Base-by-base conservation (phyloP, 2,329 filamentous ascomycete species). In the Diaporthe sp. region DNA sequence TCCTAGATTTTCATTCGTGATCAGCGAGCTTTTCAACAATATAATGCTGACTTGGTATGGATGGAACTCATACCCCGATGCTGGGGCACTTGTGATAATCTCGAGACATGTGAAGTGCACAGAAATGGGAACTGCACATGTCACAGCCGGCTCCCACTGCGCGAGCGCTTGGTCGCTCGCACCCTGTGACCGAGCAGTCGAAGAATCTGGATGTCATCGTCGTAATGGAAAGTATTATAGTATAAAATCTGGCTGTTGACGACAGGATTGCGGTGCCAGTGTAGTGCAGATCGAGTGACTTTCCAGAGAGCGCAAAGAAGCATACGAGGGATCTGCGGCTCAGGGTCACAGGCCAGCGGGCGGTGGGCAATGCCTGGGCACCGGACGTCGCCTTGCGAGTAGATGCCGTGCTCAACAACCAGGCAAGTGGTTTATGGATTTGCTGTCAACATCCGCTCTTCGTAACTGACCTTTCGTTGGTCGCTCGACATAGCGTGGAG, bases 1-100 rank as follows among this genome's bases (percentile, higher is more conserved):
- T 47, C 42, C 59, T 65, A 4, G 22, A 65, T 13, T 39, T 73
- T 66, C 76, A 13, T 75, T 22, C 13, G 2, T 6, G 15, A 9
- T 56, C 8, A 56, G 27, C 30, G 35, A 12, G 27, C 9, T 55
- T 5, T 32, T 27, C 6, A 19, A 4, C n/a, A n/a, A n/a, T n/a
- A n/a, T n/a, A n/a, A n/a, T n/a, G n/a, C n/a, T n/a, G n/a, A 9
- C 15, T 7, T 32, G 15, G 37, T 5, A 12, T 9, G 5, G 8
- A 22, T 32, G 51, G 27, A 17, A 9, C 10, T 35, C 17, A 35
- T 32, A 56, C 53, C 30, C 53, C 53, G 7, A 25, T 22, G 9
- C 30, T 56, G 30, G 25, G 25, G 22, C 53, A 56, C 30, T 35
- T 56, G 30, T 22, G 53, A 35, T 35, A 9, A 35, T 56, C 53